phyloP scores from a whole-genome alignment of 345 rosid species.

The Populus pruinosa region DNA sequence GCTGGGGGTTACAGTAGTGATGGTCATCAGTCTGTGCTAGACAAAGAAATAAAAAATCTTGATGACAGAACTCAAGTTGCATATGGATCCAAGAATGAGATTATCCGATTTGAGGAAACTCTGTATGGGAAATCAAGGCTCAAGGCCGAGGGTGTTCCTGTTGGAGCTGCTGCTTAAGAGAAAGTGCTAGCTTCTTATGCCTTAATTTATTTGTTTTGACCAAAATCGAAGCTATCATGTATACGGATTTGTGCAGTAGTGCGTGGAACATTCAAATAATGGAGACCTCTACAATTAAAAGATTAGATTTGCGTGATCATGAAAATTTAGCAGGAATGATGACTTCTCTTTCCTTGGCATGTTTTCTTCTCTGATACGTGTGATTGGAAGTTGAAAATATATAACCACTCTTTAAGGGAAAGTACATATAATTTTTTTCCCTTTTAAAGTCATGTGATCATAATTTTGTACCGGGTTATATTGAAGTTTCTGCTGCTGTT shows the following conservation, averaged over 20 bases:
- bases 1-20: constrained; percentile 96
- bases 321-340: neutral
- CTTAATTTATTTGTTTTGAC: constrained; percentile 1
- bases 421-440: neutral
- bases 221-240: neutral
- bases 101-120: constrained; percentile 84
- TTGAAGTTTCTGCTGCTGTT: neutral
- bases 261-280: neutral
- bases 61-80: constrained; percentile 99
- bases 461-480: neutral
- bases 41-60: constrained; percentile 57
- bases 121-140: constrained; percentile 85
- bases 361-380: neutral
- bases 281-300: neutral
- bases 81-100: constrained; percentile 89
- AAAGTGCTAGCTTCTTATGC: neutral
- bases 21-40: constrained; percentile 65
- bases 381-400: neutral
- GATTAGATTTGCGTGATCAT: neutral
- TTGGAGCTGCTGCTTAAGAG: constrained; percentile 23
- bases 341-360: neutral
- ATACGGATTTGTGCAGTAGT: constrained; percentile 1
- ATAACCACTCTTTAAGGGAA: neutral
- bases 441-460: neutral
- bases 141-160: constrained; percentile 56